Base-by-base conservation (phyloP, 208 protist genomes). In the Crithidia fasciculata region DNA sequence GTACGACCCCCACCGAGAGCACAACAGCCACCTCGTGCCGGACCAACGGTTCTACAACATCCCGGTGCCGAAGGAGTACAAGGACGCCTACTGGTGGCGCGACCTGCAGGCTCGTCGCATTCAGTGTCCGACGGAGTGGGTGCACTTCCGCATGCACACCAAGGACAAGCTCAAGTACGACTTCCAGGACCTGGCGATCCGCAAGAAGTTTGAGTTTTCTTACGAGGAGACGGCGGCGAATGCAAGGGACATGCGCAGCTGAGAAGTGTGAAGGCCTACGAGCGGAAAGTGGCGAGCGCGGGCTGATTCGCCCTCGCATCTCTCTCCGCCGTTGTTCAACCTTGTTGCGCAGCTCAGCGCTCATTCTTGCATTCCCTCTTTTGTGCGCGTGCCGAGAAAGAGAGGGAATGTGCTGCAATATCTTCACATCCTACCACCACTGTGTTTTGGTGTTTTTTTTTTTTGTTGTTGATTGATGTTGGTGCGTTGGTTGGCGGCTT, bases 61-160 rank as follows among this genome's bases (percentile, higher is more conserved):
- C 53, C 90, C 91, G 13, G 83, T 97, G 8, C 94, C 94, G 4
- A 68, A 77, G 39, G 90, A 96, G 78, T 95, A 93, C 81, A 91
- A 91, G 74, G 94, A 97, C 53, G 91, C 94, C n/a, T 97, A 97
- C 77, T 97, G 94, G 94, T 96, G 90, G 88, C 80, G 94, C 39
- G 94, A 97, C 62, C 77, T 95, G 55, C 94, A 95, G 77, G 89
- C 94, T 1, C 94, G 94, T 18, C 88, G 90, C 36, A 83, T 96
- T 50, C 94, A 97, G 72, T 97, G 93, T 71, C 93, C 93, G 8
- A 76, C 80, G n/a, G 90, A 95, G 53, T 97, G 93, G 93, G 93
- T 97, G 10, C 72, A 81, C 36, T 82, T 92, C 54, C 85, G 93
- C 66, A 95, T 95, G 93, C 86, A 93, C 69, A 91, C 86, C 53